These are phyloP conservation scores for Claviceps quebecensis DNA, from an alignment of 2,329 filamentous ascomycete genomes.

Conservation along the genomic window DNA sequence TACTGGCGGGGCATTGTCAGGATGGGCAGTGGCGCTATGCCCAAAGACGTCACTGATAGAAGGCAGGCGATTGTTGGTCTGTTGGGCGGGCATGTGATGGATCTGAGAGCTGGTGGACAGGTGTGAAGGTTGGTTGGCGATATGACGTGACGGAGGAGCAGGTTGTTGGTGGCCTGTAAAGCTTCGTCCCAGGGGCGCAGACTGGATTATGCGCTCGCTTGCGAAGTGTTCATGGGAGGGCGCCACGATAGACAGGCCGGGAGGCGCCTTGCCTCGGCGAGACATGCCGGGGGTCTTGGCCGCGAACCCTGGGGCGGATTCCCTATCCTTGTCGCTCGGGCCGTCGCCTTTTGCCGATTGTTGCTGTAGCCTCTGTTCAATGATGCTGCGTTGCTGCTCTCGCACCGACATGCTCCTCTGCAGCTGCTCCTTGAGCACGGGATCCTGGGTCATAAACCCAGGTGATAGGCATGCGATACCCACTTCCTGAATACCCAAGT, in stretches of 20 bases:
- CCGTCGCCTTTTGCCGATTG: conserved; percentile 68
- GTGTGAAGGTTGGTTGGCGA: conserved; percentile 69
- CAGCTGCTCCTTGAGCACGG: conserved; percentile 89
- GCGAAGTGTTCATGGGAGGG: conserved; percentile 87
- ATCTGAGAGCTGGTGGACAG: conserved; percentile 78
- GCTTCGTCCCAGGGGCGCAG: conserved; percentile 83
- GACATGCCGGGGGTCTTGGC: conserved; percentile 63
- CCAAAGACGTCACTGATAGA: conserved; percentile 93
- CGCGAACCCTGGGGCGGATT: conserved; percentile 32
- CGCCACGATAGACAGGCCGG: conserved; percentile 86
- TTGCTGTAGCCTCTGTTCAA: conserved; percentile 80
- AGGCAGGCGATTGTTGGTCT: conserved; percentile 83
- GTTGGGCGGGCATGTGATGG: conserved; percentile 73
- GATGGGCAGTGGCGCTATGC: conserved; percentile 53
- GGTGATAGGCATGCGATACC: conserved; percentile 90
- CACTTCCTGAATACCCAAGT: conserved; percentile 76
- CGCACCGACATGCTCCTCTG: conserved; percentile 87
- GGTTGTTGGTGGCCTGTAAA: conserved; percentile 83
- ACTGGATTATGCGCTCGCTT: conserved; percentile 90
- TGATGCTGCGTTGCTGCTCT: conserved; percentile 88
- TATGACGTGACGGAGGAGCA: conserved; percentile 61
- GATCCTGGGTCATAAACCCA: conserved; percentile 90
- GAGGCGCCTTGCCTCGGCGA: conserved; percentile 65
- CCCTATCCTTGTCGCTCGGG: conserved; percentile 41
- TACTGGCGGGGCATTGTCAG: conserved; percentile 34